These are phyloP conservation scores for Vigna hirtella DNA, from an alignment of 306 rosid species.

Conservation along the genomic window DNA sequence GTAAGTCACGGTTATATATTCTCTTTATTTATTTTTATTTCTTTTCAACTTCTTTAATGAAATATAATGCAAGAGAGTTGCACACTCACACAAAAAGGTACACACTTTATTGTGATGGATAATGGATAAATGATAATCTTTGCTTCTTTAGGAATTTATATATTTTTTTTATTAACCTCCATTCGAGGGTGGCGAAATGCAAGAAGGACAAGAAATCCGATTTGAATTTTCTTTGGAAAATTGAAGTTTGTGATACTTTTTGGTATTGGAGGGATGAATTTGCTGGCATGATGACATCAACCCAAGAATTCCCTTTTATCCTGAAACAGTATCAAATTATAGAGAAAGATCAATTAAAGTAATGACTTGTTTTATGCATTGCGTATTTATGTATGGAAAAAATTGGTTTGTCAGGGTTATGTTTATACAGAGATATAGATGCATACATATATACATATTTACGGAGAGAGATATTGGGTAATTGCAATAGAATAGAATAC, in stretches of 20 bases:
- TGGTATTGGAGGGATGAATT: slow-evolving; percentile 21
- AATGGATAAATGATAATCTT: slow-evolving; percentile 16
- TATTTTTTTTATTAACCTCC: slow-evolving; percentile 29
- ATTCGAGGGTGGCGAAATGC: slow-evolving; percentile 3
- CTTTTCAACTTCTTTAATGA: not conserved
- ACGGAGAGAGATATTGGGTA: not conserved
- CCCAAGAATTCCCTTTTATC: slow-evolving; percentile 39
- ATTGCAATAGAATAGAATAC: not conserved
- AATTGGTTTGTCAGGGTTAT: slow-evolving; percentile 35
- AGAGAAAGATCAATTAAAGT: slow-evolving; percentile 36
- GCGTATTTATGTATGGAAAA: slow-evolving; percentile 41
- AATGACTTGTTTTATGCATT: slow-evolving; percentile 50
- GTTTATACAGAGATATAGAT: slow-evolving; percentile 24
- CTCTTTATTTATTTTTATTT: not conserved
- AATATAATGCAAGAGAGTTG: not conserved
- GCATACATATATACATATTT: too few relatives aligned
- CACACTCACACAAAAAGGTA: slow-evolving; percentile 20
- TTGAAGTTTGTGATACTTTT: slow-evolving; percentile 1
- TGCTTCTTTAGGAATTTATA: slow-evolving; percentile 25
- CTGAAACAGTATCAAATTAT: slow-evolving; percentile 60
- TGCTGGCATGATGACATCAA: slow-evolving; percentile 21
- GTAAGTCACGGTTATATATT: slow-evolving; percentile 25
- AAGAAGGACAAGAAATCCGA: slow-evolving; percentile 29
- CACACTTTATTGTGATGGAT: slow-evolving; percentile 33
- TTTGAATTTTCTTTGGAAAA: slow-evolving; percentile 50